A percentile compares a stretch with the other conserved stretches of the same genome.
These are phyloP conservation scores for Hypoxylon fragiforme DNA, from an alignment of 495 filamentous ascomycete genomes.

Conservation along the genomic window DNA sequence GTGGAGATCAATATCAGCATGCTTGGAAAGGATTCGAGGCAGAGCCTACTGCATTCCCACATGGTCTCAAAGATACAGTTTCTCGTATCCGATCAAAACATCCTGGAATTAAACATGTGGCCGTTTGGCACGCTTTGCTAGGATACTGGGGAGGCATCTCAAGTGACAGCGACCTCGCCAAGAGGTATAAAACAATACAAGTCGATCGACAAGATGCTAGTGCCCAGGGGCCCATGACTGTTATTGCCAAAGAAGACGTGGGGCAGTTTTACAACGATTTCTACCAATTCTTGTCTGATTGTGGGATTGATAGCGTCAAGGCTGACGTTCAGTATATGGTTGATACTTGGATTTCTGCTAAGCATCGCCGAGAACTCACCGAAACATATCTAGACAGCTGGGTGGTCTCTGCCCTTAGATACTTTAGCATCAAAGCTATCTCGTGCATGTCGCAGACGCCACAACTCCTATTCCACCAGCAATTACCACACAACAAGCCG, in stretches of 20 bases:
- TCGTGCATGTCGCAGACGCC: slow-evolving; percentile 92
- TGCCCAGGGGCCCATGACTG: slow-evolving; percentile 66
- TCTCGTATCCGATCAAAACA: slow-evolving; percentile 67
- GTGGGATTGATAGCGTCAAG: slow-evolving; percentile 82
- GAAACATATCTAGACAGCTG: slow-evolving; percentile 84
- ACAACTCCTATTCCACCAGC: slow-evolving; percentile 79
- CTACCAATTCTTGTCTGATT: slow-evolving; percentile 71
- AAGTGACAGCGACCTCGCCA: slow-evolving; percentile 68
- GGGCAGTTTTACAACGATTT: slow-evolving; percentile 85
- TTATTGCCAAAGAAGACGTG: slow-evolving; percentile 73
- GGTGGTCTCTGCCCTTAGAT: slow-evolving; percentile 70
- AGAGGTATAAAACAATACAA: slow-evolving; percentile 74
- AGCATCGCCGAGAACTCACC: slow-evolving; percentile 67
- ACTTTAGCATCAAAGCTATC: slow-evolving; percentile 78
- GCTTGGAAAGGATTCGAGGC: slow-evolving; percentile 78
- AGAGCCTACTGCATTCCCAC: slow-evolving; percentile 75
- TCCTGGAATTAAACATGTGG: slow-evolving; percentile 77
- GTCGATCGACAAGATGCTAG: slow-evolving; percentile 56
- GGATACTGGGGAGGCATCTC: slow-evolving; percentile 95
- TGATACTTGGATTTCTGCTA: slow-evolving; percentile 70
- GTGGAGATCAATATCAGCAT: slow-evolving; percentile 53
- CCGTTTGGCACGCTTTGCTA: slow-evolving; percentile 93
- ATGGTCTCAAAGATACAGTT: slow-evolving; percentile 71
- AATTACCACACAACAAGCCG: slow-evolving; percentile 73
- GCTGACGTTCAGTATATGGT: slow-evolving; percentile 88